Conservation (phyloP, 176 grass and related monocot genomes). For the Oryza officinalis region DNA sequence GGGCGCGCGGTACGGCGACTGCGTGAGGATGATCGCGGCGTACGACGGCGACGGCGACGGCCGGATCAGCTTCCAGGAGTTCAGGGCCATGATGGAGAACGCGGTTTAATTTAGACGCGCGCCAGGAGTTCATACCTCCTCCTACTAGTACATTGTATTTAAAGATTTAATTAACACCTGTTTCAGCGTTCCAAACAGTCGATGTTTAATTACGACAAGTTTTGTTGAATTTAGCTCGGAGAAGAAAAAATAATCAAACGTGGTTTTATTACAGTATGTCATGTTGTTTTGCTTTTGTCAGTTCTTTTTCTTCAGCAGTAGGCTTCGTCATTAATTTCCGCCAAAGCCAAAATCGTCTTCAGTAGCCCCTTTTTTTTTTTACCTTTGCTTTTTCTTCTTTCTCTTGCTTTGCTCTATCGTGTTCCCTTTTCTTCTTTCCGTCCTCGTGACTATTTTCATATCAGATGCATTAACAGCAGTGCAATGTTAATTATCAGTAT, state of each 20-base stretch:
- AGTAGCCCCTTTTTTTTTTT: neutral
- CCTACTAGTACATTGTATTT: no score
- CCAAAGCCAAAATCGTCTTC: neutral
- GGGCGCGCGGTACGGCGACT: slow-evolving; percentile 51
- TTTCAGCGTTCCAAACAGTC: no score
- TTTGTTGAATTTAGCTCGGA: no score
- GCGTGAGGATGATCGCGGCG: slow-evolving; percentile 63
- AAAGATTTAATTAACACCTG: no score
- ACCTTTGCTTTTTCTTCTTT: neutral
- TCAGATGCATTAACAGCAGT: neutral
- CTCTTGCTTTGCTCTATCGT: neutral
- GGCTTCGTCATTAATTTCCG: no score
- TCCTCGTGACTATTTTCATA: neutral
- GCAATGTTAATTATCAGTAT: neutral
- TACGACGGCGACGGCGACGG: slow-evolving; percentile 64
- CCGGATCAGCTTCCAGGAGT: slow-evolving; percentile 63
- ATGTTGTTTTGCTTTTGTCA: no score
- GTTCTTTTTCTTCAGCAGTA: neutral
- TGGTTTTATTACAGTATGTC: no score
- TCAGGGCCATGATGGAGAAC: slow-evolving; percentile 68
- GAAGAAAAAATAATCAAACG: no score
- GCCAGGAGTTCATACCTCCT: no score
- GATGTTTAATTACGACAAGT: no score
- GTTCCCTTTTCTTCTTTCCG: neutral
- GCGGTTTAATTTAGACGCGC: slow-evolving; percentile 19